Base-by-base conservation (phyloP, 2,329 filamentous ascomycete genomes). In the Penicillium janthinellum region DNA sequence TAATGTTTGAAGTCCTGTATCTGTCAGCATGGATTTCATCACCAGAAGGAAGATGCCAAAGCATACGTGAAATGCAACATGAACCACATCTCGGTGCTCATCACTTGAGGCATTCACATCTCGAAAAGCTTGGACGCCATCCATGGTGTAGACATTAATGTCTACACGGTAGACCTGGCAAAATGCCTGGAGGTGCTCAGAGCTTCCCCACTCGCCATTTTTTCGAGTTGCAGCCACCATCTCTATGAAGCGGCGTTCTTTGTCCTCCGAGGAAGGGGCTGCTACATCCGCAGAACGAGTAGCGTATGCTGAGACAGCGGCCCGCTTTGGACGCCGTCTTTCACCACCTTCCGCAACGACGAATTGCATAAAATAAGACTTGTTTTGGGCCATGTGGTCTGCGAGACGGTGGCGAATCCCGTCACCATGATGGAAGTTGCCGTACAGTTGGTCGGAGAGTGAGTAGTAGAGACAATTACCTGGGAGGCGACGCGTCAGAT, bases 401-500 rank as follows among this genome's bases (percentile, higher is more conserved):
- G 89, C 85, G 53, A 88, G 81, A 48, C 75, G 77, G 51, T 79
- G 76, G 53, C 88, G 86, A 67, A 90, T 86, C 66, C 84, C 79
- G 56, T 77, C 72, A 69, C 87, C 84, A 63, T 83, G 78, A 60
- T 81, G 77, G 68, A 87, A 83, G 69, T 83, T 75, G 63, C 86
- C 87, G 70, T 86, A 88, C 54, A 90, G 74, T 78, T 90, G 86
- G 71, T 89, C 86, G 64, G 85, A 87, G 41, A 89, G 79, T 62
- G 86, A 86, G 73, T 87, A 86, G 78, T 89, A 90, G 39, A 90
- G 82, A 74, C 88, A 90, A 77, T 89, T 89, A 66, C 87, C 88
- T 89, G 37, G 65, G 3, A n/a, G 50, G 49, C 20, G 55, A 60
- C 63, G 60, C 64, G 68, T 73, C 60, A 72, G 63, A 64, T 49